A percentile compares a stretch with the other conserved stretches of the same genome.
Conservation (phyloP, 2,329 filamentous ascomycete genomes). For the Paecilomyces variotii region DNA sequence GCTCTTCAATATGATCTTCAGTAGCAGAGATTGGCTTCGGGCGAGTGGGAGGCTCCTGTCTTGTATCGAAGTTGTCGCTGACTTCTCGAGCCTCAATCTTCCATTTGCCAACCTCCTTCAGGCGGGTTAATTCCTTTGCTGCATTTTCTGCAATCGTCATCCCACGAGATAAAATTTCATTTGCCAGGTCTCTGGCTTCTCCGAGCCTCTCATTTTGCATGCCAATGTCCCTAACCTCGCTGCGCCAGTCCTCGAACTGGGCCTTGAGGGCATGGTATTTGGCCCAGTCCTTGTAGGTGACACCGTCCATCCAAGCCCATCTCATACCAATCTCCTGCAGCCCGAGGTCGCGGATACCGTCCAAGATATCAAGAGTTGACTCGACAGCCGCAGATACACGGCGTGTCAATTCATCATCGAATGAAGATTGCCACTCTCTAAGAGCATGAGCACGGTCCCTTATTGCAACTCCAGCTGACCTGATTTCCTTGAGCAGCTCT, state of each 20-base stretch:
- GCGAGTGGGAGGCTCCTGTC: conserved; percentile 34
- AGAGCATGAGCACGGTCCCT: conserved; percentile 70
- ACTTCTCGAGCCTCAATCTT: conserved; percentile 70
- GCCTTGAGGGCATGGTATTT: conserved; percentile 85
- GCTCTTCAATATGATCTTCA: conserved; percentile 4
- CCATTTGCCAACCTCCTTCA: conserved; percentile 79
- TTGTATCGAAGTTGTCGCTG: conserved; percentile 70
- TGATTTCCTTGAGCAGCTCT: conserved; percentile 49
- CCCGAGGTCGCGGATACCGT: conserved; percentile 72
- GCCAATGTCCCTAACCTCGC: conserved; percentile 69
- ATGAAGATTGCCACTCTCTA: conserved; percentile 66
- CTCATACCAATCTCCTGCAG: conserved; percentile 85
- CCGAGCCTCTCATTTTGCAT: conserved; percentile 63
- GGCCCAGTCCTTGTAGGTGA: conserved; percentile 96
- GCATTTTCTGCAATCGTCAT: conserved; percentile 74
- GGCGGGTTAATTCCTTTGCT: conserved; percentile 66
- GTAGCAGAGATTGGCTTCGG: conserved; percentile 17
- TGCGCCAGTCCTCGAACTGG: conserved; percentile 75
- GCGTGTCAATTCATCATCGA: conserved; percentile 59
- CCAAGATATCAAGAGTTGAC: conserved; percentile 73
- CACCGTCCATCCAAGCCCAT: conserved; percentile 92
- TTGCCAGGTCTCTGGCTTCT: conserved; percentile 58
- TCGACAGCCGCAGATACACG: conserved; percentile 67
- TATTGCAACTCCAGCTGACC: conserved; percentile 61
- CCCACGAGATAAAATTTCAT: conserved; percentile 65